These are phyloP conservation scores for Blastomyces gilchristii DNA, from an alignment of 2,329 filamentous ascomycete genomes.

Conservation along the genomic window DNA sequence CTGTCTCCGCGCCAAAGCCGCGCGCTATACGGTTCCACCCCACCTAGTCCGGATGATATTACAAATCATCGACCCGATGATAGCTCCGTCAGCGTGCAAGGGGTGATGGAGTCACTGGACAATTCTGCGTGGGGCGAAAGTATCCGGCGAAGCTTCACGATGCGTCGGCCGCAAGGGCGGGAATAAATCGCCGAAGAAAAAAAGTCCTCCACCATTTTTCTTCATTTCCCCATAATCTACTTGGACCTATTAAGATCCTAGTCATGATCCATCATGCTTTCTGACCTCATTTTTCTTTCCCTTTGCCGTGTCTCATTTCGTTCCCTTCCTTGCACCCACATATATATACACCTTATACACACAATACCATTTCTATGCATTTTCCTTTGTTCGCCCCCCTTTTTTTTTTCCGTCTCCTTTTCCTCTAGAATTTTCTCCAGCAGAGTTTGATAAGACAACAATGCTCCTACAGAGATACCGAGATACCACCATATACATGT, in stretches of 20 bases:
- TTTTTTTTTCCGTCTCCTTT: not conserved
- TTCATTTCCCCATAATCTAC: not conserved
- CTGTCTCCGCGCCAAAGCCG: slow-evolving; percentile 23
- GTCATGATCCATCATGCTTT: not conserved
- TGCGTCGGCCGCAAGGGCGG: slow-evolving; percentile 36
- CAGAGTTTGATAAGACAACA: not conserved
- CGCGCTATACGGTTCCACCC: not conserved
- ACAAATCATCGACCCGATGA: slow-evolving; percentile 48
- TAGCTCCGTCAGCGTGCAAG: slow-evolving; percentile 61
- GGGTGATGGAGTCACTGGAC: slow-evolving; percentile 75
- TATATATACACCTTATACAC: not conserved
- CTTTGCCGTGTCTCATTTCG: not conserved
- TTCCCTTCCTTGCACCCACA: not conserved
- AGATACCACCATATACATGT: slow-evolving; percentile 5
- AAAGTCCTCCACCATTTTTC: not conserved
- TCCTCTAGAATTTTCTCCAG: not conserved
- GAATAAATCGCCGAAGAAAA: not conserved
- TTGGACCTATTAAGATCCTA: not conserved
- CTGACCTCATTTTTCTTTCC: not conserved
- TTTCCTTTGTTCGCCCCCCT: not conserved
- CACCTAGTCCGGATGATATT: slow-evolving; percentile 14
- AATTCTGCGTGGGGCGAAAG: slow-evolving; percentile 90
- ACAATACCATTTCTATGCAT: not conserved
- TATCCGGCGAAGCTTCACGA: slow-evolving; percentile 77
- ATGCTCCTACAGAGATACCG: slow-evolving; percentile 3